These are phyloP conservation scores for Adansonia madagascariensis DNA, from an alignment of 441 rosid genomes.

Conservation along the genomic window DNA sequence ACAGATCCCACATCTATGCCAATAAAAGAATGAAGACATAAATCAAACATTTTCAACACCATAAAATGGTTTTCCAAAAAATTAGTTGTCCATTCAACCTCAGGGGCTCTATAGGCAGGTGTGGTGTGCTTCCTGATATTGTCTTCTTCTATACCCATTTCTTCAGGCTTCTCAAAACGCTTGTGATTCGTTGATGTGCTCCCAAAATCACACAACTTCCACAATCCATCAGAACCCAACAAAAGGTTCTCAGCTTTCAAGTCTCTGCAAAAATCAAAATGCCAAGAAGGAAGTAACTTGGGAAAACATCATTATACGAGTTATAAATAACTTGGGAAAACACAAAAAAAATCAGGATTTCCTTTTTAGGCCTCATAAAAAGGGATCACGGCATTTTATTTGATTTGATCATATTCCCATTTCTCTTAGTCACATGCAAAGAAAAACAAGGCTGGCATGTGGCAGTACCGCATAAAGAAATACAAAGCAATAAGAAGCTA, in stretches of 20 bases:
- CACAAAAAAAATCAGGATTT: neutral
- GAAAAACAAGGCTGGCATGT: neutral
- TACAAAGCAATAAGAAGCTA: neutral
- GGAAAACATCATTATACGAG: neutral
- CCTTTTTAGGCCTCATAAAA: neutral
- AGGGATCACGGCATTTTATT: neutral
- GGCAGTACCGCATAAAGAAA: neutral
- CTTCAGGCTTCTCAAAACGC: conserved; percentile 89
- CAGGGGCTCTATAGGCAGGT: conserved; percentile 96
- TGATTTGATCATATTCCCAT: neutral
- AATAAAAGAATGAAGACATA: conserved; percentile 33
- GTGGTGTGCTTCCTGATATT: conserved; percentile 92
- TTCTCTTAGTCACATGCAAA: neutral
- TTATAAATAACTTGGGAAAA: neutral
- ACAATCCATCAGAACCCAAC: conserved; percentile 70
- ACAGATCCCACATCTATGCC: conserved; percentile 95
- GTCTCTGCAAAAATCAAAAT: conserved; percentile 54
- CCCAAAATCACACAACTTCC: conserved; percentile 96
- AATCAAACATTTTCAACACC: conserved; percentile 40
- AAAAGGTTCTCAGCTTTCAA: conserved; percentile 94
- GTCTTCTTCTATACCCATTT: conserved; percentile 98
- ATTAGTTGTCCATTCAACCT: conserved; percentile 55
- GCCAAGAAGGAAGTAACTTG: conserved; percentile 4
- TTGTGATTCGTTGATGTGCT: conserved; percentile 90
- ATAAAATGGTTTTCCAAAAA: conserved; percentile 30